A percentile compares a stretch with the other conserved stretches of the same genome.
These are phyloP conservation scores for Calonectria hawksworthii DNA, from an alignment of 2,329 filamentous ascomycete genomes.

Conservation along the genomic window DNA sequence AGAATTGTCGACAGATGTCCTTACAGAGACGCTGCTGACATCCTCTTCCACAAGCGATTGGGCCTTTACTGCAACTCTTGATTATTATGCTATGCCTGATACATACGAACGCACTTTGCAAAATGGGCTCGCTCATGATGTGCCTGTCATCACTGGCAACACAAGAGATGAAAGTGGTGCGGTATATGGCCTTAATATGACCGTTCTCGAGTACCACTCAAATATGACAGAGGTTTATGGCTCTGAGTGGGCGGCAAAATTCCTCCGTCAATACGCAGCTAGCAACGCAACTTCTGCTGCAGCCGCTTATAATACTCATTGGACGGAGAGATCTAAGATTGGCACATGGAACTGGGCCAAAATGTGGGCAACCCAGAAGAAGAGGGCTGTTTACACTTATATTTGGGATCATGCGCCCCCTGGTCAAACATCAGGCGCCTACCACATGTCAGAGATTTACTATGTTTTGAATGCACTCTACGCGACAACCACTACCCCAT, in stretches of 20 bases:
- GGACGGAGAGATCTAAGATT: background rate
- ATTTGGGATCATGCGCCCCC: constrained; percentile 20
- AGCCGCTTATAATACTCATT: background rate
- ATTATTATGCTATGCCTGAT: constrained; percentile 17
- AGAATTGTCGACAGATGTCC: background rate
- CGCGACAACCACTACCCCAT: background rate
- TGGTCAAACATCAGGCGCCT: background rate
- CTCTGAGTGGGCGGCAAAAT: background rate
- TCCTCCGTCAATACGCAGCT: background rate
- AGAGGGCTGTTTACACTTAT: constrained; percentile 1
- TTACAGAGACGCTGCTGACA: background rate
- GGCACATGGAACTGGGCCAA: background rate
- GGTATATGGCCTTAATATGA: background rate
- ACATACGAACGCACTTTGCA: constrained; percentile 12
- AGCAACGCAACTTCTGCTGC: background rate
- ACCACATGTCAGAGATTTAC: constrained; percentile 10
- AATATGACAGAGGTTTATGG: background rate
- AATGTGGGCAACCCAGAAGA: background rate
- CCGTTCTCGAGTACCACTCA: background rate
- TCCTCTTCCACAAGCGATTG: background rate
- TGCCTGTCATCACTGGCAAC: constrained; percentile 26
- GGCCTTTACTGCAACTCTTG: background rate
- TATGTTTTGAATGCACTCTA: constrained; percentile 4
- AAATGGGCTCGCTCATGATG: constrained; percentile 17
- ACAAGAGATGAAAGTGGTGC: constrained; percentile 21